Evolutionary conservation across 257 asterid genomes (phyloP).

Genomic region (Nicotiana noctiflora): DNA sequence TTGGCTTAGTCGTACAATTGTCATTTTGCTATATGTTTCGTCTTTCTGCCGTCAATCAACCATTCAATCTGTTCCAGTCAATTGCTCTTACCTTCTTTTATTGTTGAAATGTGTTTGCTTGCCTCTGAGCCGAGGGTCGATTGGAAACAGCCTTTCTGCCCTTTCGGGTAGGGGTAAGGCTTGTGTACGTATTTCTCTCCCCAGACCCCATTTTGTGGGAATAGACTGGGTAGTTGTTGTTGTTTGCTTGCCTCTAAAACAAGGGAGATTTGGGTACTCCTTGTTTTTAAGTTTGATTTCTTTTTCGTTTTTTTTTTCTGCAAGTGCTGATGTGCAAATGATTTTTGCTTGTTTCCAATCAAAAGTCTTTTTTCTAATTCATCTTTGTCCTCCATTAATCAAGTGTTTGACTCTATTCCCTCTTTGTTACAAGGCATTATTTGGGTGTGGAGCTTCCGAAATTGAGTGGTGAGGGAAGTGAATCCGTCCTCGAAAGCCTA

Average conservation of each 20-base stretch:
- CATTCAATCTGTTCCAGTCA: background rate
- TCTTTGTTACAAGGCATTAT: conserved; percentile 35
- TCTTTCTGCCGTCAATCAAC: background rate
- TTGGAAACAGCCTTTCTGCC: too few species aligned
- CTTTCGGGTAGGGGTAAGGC: too few species aligned
- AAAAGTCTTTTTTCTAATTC: background rate
- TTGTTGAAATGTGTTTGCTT: background rate
- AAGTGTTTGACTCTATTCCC: background rate
- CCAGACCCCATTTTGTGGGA: too few species aligned
- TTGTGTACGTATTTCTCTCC: too few species aligned
- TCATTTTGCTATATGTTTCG: background rate
- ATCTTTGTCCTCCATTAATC: background rate
- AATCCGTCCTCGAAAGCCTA: conserved; percentile 54
- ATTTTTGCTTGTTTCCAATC: background rate
- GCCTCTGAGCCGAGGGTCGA: too few species aligned
- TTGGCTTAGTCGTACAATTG: conserved; percentile 4
- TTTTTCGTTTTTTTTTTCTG: background rate
- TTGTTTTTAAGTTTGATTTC: background rate
- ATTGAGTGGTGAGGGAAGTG: conserved; percentile 50
- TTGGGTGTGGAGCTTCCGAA: conserved; percentile 70
- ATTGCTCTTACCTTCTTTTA: background rate
- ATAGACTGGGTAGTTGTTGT: too few species aligned
- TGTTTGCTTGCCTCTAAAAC: background rate
- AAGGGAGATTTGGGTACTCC: background rate
- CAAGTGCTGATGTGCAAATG: background rate